Base-by-base conservation (phyloP, 73 alveolate genomes). In the Paramecium sonneborni region DNA sequence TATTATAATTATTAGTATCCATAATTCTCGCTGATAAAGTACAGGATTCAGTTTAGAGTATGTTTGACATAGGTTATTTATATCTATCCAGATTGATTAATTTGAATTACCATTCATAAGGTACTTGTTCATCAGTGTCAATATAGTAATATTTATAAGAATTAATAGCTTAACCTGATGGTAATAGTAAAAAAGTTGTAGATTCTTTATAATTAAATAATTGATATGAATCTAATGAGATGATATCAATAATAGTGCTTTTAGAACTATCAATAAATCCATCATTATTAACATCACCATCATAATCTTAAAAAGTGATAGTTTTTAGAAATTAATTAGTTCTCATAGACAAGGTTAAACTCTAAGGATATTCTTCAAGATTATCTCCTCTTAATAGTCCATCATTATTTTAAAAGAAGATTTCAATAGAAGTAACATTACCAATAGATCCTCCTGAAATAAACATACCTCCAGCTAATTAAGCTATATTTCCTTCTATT, bases 201-300 rank as follows among this genome's bases (percentile, higher is more conserved):
- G 37, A 2, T 5, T 39, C 21, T 8, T 32, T 0, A 44, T 79
- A 79, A 44, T 79, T 79, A 3, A 1, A 79, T n/a, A 79, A 10
- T 39, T 12, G 1, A 24, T 79, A 79, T 38, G 90, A 20, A 46
- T 26, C 55, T 18, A 79, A 34, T 2, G 44, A 23, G 28, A 79
- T 23, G 1, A 79, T 26, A 18, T 79, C 90, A 18, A 79, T 79
- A 11, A 79, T 79, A 20, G 34, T 21, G 26, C 74, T 24, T 39
- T 32, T 79, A 23, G 90, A 24, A 44, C 90, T 79, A 23, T 79
- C 90, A 79, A 79, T 79, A 14, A 43, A 79, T 21, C 90, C 90
- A 79, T 79, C 69, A 1, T 11, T 12, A 79, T 79, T 18, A 0
- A 30, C 32, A 34, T 79, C 69, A 41, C 90, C 90, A 43, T 28